Evolutionary conservation across 768 basidiomycete genomes (phyloP), one percentile per base, ranked within the genome.

Genomic region (Rhizopogon vulgaris): DNA sequence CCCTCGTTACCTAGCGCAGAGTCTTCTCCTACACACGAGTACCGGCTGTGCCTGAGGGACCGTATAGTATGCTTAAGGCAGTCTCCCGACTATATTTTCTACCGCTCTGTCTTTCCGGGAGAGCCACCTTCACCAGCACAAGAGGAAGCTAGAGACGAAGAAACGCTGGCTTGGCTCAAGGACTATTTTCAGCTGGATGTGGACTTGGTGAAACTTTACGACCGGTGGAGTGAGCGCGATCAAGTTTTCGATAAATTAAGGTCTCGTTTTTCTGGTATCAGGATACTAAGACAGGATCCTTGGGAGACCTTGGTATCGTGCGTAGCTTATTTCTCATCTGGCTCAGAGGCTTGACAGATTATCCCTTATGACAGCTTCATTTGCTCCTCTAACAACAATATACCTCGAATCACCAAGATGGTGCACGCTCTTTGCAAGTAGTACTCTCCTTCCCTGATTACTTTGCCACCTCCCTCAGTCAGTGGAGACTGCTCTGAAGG

Each of bases 351-450:
- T 32, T 17, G 28, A 54, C 37, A 54, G 11, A 25, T 47, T 17
- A 12, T 17, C 37, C 39, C 18, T 52, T 24, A 27, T 38, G 14
- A 15, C 49, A 95, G 94, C 8, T 99, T 98, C 72, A 96, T 99
- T 57, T 98, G 95, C 64, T 96, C 94, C 2, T 90, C 92, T 2
- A 97, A 97, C 63, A 98, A 98, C 67, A 94, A 98, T 60, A 98
- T 99, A 47, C 71, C 82, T 5, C 88, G 96, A 6, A 99, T 99
- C 60, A 88, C 91, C 14, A 89, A 87, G 52, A 94, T 98, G 87
- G 84, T 98, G 27, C 86, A 90, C 55, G 77, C 80, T 17, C 79
- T 98, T 12, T 91, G 90, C 65, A 76, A 69, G 15, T 75, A 87
- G 18, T 96, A 84, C 62, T 93, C 93, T 1, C 74, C 82, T 11